Percentiles rank a stretch among this genome's conserved stretches.
phyloP scores from a whole-genome alignment of 2,329 filamentous ascomycete genomes.

The Ceratocystis huliohia region DNA sequence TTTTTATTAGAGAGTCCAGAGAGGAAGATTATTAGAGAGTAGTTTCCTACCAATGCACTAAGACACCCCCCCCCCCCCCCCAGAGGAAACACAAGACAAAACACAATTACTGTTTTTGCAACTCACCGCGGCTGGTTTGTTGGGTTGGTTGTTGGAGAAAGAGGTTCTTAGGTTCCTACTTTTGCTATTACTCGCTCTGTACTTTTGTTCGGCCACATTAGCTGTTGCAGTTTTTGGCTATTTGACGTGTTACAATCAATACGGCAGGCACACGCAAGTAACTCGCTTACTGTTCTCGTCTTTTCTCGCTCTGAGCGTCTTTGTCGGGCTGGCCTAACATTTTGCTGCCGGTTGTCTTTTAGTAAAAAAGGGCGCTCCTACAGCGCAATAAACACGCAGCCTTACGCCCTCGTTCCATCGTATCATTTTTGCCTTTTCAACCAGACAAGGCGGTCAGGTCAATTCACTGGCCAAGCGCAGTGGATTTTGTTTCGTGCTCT shows the following conservation, averaged over 20 bases:
- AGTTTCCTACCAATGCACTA: neutral
- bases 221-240: neutral
- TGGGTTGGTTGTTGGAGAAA: too few species aligned
- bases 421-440: neutral
- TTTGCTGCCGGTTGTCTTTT: neutral
- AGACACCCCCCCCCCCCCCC: too few species aligned
- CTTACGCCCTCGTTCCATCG: neutral
- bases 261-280: neutral
- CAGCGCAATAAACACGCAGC: too few species aligned
- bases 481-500: too few species aligned
- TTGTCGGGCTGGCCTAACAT: neutral
- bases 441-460: too few species aligned
- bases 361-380: neutral
- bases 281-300: neutral
- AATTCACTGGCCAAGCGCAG: too few species aligned
- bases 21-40: neutral
- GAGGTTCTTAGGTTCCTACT: too few species aligned
- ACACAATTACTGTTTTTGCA: too few species aligned
- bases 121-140: too few species aligned
- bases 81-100: too few species aligned
- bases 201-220: neutral
- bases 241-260: conserved; percentile 9
- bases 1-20: neutral
- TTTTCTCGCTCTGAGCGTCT: neutral
- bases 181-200: too few species aligned